phyloP scores from a whole-genome alignment of 2,329 filamentous ascomycete genomes.

The Sporothrix luriei region DNA sequence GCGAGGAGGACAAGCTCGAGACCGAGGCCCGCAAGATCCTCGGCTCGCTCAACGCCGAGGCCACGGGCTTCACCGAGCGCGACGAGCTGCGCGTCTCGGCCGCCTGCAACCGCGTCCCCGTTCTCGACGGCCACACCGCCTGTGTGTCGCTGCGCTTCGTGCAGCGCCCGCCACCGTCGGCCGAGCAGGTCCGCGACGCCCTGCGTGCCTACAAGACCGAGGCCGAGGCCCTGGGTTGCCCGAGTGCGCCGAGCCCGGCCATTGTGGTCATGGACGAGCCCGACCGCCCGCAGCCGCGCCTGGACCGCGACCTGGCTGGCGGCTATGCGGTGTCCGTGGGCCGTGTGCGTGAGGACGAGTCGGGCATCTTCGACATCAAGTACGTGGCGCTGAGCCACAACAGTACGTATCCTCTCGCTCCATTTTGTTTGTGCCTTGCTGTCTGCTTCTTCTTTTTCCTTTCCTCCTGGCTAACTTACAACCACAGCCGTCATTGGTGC shows the following conservation, averaged over 20 bases:
- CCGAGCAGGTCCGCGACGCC: slow-evolving; percentile 75
- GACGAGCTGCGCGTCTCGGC: slow-evolving; percentile 74
- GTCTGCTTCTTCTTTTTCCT: not conserved
- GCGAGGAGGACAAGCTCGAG: slow-evolving; percentile 96
- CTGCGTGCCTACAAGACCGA: slow-evolving; percentile 81
- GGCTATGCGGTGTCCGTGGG: slow-evolving; percentile 93
- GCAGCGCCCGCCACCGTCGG: slow-evolving; percentile 71
- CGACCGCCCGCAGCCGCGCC: slow-evolving; percentile 85
- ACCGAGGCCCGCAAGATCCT: slow-evolving; percentile 95
- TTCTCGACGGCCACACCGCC: slow-evolving; percentile 93
- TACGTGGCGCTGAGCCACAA: slow-evolving; percentile 91
- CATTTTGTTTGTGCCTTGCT: not conserved
- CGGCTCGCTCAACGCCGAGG: slow-evolving; percentile 69
- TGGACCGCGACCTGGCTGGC: slow-evolving; percentile 81
- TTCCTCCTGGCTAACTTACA: slow-evolving; percentile 35
- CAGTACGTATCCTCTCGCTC: slow-evolving; percentile 50
- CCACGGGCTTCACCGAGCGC: slow-evolving; percentile 77
- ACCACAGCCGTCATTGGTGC: slow-evolving; percentile 82
- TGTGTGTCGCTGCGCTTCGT: slow-evolving; percentile 86
- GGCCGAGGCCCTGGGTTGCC: slow-evolving; percentile 79
- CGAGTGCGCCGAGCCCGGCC: slow-evolving; percentile 77
- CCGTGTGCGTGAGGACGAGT: slow-evolving; percentile 80
- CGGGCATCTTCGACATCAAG: slow-evolving; percentile 89
- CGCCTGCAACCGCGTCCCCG: slow-evolving; percentile 91
- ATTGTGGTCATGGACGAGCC: slow-evolving; percentile 89